Conservation (phyloP, 257 asterid species). For the Solanum neorickii region DNA sequence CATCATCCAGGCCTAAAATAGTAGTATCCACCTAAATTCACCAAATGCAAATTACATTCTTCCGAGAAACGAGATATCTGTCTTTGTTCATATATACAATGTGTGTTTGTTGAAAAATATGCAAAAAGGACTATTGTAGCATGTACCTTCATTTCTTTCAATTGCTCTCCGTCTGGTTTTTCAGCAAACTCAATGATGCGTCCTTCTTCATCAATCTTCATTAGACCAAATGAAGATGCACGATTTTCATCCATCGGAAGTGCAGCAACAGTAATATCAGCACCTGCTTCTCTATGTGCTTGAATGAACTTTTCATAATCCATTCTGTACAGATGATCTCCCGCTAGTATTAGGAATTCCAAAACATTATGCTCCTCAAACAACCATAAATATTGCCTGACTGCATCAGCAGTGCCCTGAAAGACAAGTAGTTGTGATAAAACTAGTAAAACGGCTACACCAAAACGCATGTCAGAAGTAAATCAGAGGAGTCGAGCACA, state of each 20-base stretch:
- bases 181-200: conserved; percentile 80
- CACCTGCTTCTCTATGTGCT: conserved; percentile 97
- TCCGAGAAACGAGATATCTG: neutral
- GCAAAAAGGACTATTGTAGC: no score
- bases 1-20: conserved; percentile 83
- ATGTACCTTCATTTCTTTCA: conserved; percentile 73
- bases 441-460: neutral
- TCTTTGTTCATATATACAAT: neutral
- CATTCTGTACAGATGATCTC: conserved; percentile 92
- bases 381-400: conserved; percentile 85
- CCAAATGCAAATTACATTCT: neutral
- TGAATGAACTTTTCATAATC: conserved; percentile 88
- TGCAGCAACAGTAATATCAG: conserved; percentile 96
- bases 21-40: conserved; percentile 73
- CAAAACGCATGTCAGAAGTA: neutral
- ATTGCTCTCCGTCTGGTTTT: conserved; percentile 85
- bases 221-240: conserved; percentile 85
- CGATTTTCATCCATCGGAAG: conserved; percentile 94
- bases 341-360: conserved; percentile 80
- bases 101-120: no score
- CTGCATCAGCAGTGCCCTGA: conserved; percentile 98
- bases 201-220: conserved; percentile 94
- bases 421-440: neutral
- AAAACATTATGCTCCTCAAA: conserved; percentile 88
- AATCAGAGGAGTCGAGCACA: neutral